These are phyloP conservation scores for Nematocida sp. DNA, from an alignment of 371 early-diverging fungal genomes.

Conservation along the genomic window DNA sequence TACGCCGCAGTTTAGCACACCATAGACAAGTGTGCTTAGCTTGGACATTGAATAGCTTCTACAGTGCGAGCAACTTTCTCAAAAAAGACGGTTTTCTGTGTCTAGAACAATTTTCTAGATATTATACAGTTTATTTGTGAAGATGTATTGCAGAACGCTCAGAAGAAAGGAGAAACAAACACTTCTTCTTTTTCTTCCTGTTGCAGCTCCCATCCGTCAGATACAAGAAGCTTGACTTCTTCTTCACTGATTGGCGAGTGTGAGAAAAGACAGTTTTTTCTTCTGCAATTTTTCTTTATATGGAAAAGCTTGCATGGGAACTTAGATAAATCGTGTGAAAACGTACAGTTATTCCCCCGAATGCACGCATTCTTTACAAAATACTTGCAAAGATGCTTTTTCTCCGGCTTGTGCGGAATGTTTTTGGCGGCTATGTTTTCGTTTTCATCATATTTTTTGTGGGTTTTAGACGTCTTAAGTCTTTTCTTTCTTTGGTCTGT, in stretches of 20 bases:
- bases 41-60: too few species aligned
- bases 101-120: background rate
- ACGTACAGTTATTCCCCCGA: slow-evolving; percentile 61
- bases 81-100: too few species aligned
- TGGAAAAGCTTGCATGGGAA: slow-evolving; percentile 63
- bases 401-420: slow-evolving; percentile 41
- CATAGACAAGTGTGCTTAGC: too few species aligned
- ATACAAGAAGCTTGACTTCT: slow-evolving; percentile 43
- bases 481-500: background rate
- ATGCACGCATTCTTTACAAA: slow-evolving; percentile 62
- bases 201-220: slow-evolving; percentile 48
- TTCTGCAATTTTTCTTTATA: slow-evolving; percentile 58
- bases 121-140: background rate
- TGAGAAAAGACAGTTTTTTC: slow-evolving; percentile 61
- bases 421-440: slow-evolving; percentile 27
- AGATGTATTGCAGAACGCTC: background rate
- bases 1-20: too few species aligned
- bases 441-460: too few species aligned
- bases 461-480: background rate
- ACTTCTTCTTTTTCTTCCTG: slow-evolving; percentile 50
- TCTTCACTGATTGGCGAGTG: slow-evolving; percentile 58
- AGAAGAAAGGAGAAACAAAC: slow-evolving; percentile 49
- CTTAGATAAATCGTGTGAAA: slow-evolving; percentile 60
- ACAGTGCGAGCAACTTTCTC: too few species aligned
- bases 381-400: slow-evolving; percentile 62